Conservation (phyloP, 1,284 basidiomycete genomes). For the Ganoderma resinaceum region DNA sequence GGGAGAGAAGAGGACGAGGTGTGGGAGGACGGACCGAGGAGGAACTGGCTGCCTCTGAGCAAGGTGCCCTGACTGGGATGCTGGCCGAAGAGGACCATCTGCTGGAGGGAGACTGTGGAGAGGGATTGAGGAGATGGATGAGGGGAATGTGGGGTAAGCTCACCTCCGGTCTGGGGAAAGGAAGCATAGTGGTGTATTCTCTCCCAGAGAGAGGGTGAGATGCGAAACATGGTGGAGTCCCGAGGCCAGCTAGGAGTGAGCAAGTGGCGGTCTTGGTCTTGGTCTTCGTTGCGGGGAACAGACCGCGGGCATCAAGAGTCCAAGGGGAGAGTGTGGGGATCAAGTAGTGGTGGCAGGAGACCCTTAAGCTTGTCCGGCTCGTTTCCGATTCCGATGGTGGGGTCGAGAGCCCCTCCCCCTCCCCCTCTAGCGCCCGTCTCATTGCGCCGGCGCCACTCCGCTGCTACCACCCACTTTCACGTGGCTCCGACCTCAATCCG, state of each 20-base stretch:
- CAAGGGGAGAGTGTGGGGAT: background rate
- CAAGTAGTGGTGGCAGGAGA: background rate
- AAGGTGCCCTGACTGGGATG: slow-evolving; percentile 89
- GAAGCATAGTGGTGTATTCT: slow-evolving; percentile 94
- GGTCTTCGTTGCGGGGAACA: background rate
- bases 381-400: slow-evolving; percentile 18
- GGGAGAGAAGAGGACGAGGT: background rate
- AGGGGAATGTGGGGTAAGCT: slow-evolving; percentile 36
- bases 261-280: background rate
- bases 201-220: slow-evolving; percentile 87
- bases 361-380: slow-evolving; percentile 11
- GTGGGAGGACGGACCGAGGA: slow-evolving; percentile 60
- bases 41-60: slow-evolving; percentile 86
- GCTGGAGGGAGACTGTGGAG: slow-evolving; percentile 83
- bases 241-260: background rate
- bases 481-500: background rate
- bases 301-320: slow-evolving; percentile 6
- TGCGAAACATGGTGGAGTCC: slow-evolving; percentile 57
- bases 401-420: background rate
- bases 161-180: slow-evolving; percentile 92
- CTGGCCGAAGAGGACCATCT: slow-evolving; percentile 91
- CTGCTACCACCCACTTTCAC: background rate
- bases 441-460: background rate
- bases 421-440: background rate
- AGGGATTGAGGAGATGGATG: background rate